Base-by-base conservation (phyloP, 768 basidiomycete species). In the Daedaleopsis sinensis region DNA sequence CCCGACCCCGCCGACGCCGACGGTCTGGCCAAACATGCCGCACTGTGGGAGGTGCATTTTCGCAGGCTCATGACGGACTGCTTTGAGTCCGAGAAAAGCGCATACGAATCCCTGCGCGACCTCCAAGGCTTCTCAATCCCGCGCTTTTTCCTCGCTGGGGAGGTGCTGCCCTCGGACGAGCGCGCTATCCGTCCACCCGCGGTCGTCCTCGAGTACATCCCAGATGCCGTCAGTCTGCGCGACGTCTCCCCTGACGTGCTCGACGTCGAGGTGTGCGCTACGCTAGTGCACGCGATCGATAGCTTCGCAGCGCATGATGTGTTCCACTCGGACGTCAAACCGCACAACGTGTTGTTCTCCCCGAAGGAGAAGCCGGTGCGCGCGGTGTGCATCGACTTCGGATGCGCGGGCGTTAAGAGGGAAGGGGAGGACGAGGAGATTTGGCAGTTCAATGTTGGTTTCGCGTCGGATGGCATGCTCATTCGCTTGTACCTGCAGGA, bases 121-220 rank as follows among this genome's bases (percentile, higher is more conserved):
- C 32, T 36, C 18, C 50, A 52, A 32, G 50, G 50, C 50, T 5
- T 16, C 50, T 7, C 15, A 6, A 52, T 52, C 13, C 50, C 50
- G 16, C 50, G 50, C 18, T 16, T 52, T 11, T 13, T 52, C 32
- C 47, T 49, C 9, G 11, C 47, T 11, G 47, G 47, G 13, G 21
- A 10, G 9, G 5, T 49, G 9, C 23, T 52, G 7, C 50, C 50
- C 32, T n/a, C 12, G 9, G 50, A 52, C 50, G 36, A 52, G 18
- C 50, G 50, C 15, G 50, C 50, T 3, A 52, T 52, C 18, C 32
- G 19, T 5, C 50, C 50, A 11, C 32, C 50, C 16, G 50, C 50
- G 11, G 16, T 52, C 10, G 50, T 52, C 50, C 50, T 52, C 16
- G 50, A 52, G 19, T 52, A 52, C 50, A 52, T 52, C 32, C 27